These are phyloP conservation scores for Russula compacta DNA, from an alignment of 768 basidiomycete species.

Conservation along the genomic window DNA sequence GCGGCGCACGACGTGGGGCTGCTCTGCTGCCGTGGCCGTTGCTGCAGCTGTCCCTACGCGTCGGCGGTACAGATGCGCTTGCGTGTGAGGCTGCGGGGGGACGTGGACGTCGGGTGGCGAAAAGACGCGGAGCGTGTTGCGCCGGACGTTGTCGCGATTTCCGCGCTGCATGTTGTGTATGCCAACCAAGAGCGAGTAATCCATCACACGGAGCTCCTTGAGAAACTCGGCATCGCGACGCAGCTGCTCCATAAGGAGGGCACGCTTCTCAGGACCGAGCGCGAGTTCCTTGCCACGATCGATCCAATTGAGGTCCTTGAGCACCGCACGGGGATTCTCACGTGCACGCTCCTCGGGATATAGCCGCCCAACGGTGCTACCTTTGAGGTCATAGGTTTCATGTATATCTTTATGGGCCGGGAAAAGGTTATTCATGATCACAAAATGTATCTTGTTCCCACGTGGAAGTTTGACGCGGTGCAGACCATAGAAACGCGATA, in stretches of 20 bases:
- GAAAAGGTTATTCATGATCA: constrained; percentile 99
- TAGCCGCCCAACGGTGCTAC: constrained; percentile 80
- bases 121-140: constrained; percentile 87
- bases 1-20: constrained; percentile 77
- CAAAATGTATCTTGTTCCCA: constrained; percentile 95
- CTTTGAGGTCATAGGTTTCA: constrained; percentile 96
- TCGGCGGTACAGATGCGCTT: constrained; percentile 24
- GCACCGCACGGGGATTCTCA: constrained; percentile 76
- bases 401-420: constrained; percentile 96
- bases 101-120: constrained; percentile 59
- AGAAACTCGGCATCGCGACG: constrained; percentile 81
- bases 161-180: constrained; percentile 88
- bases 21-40: constrained; percentile 40
- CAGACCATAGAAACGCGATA: constrained; percentile 93
- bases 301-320: constrained; percentile 98
- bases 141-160: constrained; percentile 84
- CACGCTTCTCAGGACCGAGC: constrained; percentile 93
- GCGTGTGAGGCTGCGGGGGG: constrained; percentile 49
- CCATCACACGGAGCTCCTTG: constrained; percentile 83
- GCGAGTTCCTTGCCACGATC: constrained; percentile 66
- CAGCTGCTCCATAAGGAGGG: constrained; percentile 84
- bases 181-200: constrained; percentile 90
- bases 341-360: constrained; percentile 75
- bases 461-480: constrained; percentile 95
- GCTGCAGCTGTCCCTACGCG: background rate